Evolutionary conservation across 2,329 filamentous ascomycete genomes (phyloP).

Genomic region (Alternaria gansuensis): DNA sequence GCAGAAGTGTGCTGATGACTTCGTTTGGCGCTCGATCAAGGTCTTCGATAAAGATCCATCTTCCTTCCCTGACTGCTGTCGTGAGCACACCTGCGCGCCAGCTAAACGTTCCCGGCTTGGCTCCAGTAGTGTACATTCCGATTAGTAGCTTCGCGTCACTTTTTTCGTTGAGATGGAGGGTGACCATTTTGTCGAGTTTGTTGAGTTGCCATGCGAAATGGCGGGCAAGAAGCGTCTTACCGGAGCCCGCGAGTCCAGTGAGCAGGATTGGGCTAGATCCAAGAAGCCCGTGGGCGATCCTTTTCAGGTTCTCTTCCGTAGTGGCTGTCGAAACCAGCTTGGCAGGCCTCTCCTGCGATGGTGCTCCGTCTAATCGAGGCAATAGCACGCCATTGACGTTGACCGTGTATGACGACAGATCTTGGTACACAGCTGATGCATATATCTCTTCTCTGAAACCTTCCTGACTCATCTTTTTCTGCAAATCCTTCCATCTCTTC

Average conservation of each 20-base stretch:
- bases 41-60: constrained; percentile 98
- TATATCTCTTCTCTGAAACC: constrained; percentile 3
- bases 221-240: constrained; percentile 87
- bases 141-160: constrained; percentile 97
- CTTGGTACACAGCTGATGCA: constrained; percentile 19
- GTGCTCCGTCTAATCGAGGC: constrained; percentile 48
- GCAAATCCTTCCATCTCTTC: constrained; percentile 57
- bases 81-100: constrained; percentile 95
- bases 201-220: constrained; percentile 83
- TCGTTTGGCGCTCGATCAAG: constrained; percentile 94
- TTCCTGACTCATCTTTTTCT: constrained; percentile 20
- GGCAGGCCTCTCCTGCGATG: constrained; percentile 38
- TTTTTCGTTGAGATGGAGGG: constrained; percentile 95
- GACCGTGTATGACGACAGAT: constrained; percentile 45
- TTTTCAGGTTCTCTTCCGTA: constrained; percentile 74
- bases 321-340: constrained; percentile 71
- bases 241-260: constrained; percentile 82
- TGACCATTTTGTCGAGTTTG: constrained; percentile 84
- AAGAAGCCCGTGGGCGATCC: constrained; percentile 73
- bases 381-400: constrained; percentile 52
- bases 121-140: constrained; percentile 90
- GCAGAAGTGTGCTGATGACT: constrained; percentile 90
- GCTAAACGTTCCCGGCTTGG: constrained; percentile 85
- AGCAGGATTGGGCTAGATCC: constrained; percentile 77
- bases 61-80: constrained; percentile 89